Conservation (phyloP, 2,329 filamentous ascomycete species). For the Neocucurbitaria cava region DNA sequence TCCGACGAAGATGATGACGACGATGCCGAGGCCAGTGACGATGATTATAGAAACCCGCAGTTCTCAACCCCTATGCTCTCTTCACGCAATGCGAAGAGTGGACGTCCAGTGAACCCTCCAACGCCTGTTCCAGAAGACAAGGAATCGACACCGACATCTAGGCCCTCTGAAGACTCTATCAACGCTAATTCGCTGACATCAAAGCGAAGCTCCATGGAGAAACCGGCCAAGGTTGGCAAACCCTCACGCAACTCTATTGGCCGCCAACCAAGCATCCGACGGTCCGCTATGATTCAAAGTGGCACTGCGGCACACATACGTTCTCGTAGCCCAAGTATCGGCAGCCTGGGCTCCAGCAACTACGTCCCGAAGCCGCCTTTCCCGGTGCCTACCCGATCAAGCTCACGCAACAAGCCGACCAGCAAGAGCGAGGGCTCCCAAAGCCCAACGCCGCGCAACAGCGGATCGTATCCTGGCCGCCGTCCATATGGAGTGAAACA, state of each 20-base stretch:
- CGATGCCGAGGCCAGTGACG: slow-evolving; percentile 65
- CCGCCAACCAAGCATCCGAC: slow-evolving; percentile 70
- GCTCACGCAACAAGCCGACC: slow-evolving; percentile 76
- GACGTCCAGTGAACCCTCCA: slow-evolving; percentile 51
- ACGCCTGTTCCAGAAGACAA: slow-evolving; percentile 54
- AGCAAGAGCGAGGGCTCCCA: slow-evolving; percentile 77
- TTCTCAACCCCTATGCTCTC: slow-evolving; percentile 55
- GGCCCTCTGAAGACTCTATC: slow-evolving; percentile 41
- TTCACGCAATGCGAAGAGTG: slow-evolving; percentile 56
- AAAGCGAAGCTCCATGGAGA: slow-evolving; percentile 46
- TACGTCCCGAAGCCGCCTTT: slow-evolving; percentile 72
- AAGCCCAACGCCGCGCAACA: slow-evolving; percentile 72
- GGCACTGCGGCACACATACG: slow-evolving; percentile 74
- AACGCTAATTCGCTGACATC: slow-evolving; percentile 26
- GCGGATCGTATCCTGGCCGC: slow-evolving; percentile 36
- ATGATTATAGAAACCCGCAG: slow-evolving; percentile 62
- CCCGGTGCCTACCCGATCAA: slow-evolving; percentile 87
- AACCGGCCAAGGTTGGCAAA: slow-evolving; percentile 45
- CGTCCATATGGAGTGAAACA: slow-evolving; percentile 50
- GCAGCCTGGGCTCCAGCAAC: slow-evolving; percentile 58
- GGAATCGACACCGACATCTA: slow-evolving; percentile 38
- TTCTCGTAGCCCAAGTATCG: slow-evolving; percentile 70
- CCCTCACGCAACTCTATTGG: slow-evolving; percentile 34
- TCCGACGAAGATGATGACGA: slow-evolving; percentile 59
- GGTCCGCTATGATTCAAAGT: slow-evolving; percentile 80